Base-by-base conservation (phyloP, 495 filamentous ascomycete species). In the Penicillium desertorum region DNA sequence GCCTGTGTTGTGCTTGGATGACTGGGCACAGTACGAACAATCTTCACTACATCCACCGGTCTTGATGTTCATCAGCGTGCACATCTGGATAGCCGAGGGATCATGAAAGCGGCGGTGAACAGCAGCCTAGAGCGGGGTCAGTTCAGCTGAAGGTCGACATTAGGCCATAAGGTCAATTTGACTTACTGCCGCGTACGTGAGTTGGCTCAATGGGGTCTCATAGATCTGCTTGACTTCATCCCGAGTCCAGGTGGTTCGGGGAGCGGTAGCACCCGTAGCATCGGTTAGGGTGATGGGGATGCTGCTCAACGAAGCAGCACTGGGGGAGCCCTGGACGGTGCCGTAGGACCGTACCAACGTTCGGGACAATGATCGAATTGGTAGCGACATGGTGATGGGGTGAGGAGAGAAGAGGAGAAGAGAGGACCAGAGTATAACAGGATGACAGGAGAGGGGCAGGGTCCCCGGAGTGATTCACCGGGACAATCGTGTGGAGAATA, bases 1-100 rank as follows among this genome's bases (percentile, higher is more conserved):
- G 10, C 90, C 90, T 4, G 90, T 93, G 45, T 83, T 69, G 78
- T 95, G 86, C 42, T 87, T 86, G 17, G 86, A 89, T 9, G 89
- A 91, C 70, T 95, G 90, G 8, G 90, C 89, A 71, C 90, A 95
- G 79, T 93, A 95, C 29, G 85, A 87, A 68, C 90, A 95, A 75
- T 95, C 90, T 69, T 93, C 90, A 65, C 81, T 86, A 71, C 90
- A 95, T 25, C 90, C 90, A 46, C 90, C 90, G n/a, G 89, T 93
- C 62, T 94, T 95, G 80, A 95, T 95, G 79, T 92, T 93, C 87
- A 93, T 91, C 51, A 95, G 77, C 2, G 90, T 95, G 77, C 90
- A 93, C 76, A 93, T 88, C 67, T 95, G 90, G 67, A 95, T 86
- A 6, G 86, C 81, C 32, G 83, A 74, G 36, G 90, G 89, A 70